Base-by-base conservation (phyloP, 345 rosid genomes). In the Toxicodendron radicans region DNA sequence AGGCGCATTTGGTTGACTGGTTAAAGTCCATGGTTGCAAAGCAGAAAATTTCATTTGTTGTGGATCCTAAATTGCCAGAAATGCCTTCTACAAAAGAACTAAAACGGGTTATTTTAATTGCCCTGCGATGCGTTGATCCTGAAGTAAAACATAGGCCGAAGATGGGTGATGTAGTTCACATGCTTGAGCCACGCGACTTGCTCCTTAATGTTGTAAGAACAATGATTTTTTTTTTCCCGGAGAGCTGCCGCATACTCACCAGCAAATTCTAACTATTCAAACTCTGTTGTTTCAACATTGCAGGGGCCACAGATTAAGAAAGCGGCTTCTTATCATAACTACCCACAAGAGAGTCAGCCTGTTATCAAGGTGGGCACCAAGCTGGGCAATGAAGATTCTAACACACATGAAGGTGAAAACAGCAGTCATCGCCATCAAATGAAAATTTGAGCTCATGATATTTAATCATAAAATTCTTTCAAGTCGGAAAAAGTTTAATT, bases 171-270 rank as follows among this genome's bases (percentile, higher is more conserved):
- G 88, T 90, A 57, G 77, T 89, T 75, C 87, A 79, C 86, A 94
- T 94, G 97, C 88, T 92, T 1, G 90, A 90, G 80, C 91, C 86
- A 0, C 84, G 85, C 56, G 94, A 91, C 82, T 79, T 91, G 75
- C 79, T 88, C 32, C 85, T 89, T 7, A 70, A 58, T 70, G 86
- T 83, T 77, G 92, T 87, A 85, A 84, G 80, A 66, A 53, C 60
- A n/a, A 33, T 16, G 13, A 1, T 35, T 3, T 18, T 7, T 73
- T 21, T 38, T 38, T 38, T 7, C 7, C 43, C 43, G 6, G 8
- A 54, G 24, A 54, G 11, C 21, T 18, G 58, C 24, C 18, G 5
- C 6, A 53, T 16, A 49, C 5, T 51, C 16, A 16, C 21, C 0
- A 56, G 24, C 18, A 58, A 32, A 61, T 62, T 66, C 17, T 35